phyloP scores from a whole-genome alignment of 768 basidiomycete genomes.

The Suillus luteus region DNA sequence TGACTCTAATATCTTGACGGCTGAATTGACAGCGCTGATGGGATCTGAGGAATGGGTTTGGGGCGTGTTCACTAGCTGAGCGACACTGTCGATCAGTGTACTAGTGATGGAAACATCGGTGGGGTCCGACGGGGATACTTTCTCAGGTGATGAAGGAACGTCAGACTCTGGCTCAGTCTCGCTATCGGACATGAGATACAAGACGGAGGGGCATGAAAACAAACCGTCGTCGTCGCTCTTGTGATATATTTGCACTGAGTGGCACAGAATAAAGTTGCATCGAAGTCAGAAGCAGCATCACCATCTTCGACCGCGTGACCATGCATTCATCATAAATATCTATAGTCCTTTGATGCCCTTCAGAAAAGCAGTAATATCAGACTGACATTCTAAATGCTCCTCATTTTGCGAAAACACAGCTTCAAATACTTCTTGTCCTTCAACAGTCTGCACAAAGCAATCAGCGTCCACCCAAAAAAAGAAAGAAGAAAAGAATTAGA shows the following conservation, averaged over 20 bases:
- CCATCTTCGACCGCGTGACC: background rate
- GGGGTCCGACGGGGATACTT: conserved; percentile 14
- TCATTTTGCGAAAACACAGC: conserved; percentile 61
- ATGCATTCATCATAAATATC: conserved; percentile 12
- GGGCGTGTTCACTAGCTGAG: conserved; percentile 4
- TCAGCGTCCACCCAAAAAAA: conserved; percentile 9
- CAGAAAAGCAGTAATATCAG: conserved; percentile 57
- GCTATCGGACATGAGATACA: conserved; percentile 39
- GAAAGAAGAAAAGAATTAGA: conserved; percentile 38
- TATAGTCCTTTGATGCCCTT: conserved; percentile 58
- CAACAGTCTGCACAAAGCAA: conserved; percentile 47
- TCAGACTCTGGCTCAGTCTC: conserved; percentile 60
- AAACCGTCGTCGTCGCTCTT: background rate
- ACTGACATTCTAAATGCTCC: conserved; percentile 52
- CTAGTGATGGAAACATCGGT: conserved; percentile 1
- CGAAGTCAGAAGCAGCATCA: conserved; percentile 6
- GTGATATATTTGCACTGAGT: conserved; percentile 4
- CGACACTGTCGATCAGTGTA: background rate
- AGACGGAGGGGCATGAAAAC: background rate
- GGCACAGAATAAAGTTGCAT: conserved; percentile 6
- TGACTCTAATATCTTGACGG: conserved; percentile 25
- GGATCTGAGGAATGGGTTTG: background rate
- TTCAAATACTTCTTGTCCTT: conserved; percentile 60
- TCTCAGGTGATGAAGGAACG: conserved; percentile 13
- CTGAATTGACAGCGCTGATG: conserved; percentile 24